Evolutionary conservation across 2,329 filamentous ascomycete species (phyloP).

Genomic region (Tolypocladium cylindrosporum): DNA sequence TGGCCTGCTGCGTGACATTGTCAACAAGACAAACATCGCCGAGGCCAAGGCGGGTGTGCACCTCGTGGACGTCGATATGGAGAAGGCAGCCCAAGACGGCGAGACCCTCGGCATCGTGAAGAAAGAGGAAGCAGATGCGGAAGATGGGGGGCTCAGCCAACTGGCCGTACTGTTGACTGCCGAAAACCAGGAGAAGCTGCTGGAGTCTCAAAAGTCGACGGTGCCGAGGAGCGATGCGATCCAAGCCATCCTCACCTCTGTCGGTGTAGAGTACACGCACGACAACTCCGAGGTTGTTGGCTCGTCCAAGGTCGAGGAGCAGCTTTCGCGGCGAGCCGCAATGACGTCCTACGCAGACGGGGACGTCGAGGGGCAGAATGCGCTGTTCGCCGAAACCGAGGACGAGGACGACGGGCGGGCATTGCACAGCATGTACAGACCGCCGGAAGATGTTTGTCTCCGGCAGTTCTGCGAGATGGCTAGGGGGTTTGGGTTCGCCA

Average conservation of each 20-base stretch:
- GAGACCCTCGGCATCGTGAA: conserved; percentile 33
- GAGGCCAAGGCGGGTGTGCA: conserved; percentile 80
- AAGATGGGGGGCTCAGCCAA: conserved; percentile 61
- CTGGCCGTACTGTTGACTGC: conserved; percentile 46
- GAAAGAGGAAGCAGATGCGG: conserved; percentile 40
- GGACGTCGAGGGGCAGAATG: conserved; percentile 38
- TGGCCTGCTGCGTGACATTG: conserved; percentile 81
- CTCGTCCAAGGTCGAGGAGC: conserved; percentile 81
- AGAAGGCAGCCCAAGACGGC: conserved; percentile 46
- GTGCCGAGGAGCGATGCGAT: conserved; percentile 59
- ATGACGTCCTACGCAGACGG: conserved; percentile 37
- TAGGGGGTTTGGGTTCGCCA: conserved; percentile 62
- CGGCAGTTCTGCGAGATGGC: conserved; percentile 93
- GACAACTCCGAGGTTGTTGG: conserved; percentile 94
- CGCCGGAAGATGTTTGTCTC: conserved; percentile 61
- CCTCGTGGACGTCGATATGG: conserved; percentile 66
- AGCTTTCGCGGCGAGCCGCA: conserved; percentile 68
- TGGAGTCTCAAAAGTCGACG: conserved; percentile 22
- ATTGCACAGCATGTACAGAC: conserved; percentile 47
- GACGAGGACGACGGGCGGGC: conserved; percentile 19
- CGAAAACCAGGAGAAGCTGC: conserved; percentile 32
- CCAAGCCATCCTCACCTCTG: conserved; percentile 77
- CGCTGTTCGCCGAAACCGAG: conserved; percentile 48
- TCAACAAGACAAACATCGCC: conserved; percentile 96
- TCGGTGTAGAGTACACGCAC: conserved; percentile 90